A percentile compares a stretch with the other conserved stretches of the same genome.
These are phyloP conservation scores for Kwoniella botswanensis DNA, from an alignment of 768 basidiomycete species.

Conservation along the genomic window DNA sequence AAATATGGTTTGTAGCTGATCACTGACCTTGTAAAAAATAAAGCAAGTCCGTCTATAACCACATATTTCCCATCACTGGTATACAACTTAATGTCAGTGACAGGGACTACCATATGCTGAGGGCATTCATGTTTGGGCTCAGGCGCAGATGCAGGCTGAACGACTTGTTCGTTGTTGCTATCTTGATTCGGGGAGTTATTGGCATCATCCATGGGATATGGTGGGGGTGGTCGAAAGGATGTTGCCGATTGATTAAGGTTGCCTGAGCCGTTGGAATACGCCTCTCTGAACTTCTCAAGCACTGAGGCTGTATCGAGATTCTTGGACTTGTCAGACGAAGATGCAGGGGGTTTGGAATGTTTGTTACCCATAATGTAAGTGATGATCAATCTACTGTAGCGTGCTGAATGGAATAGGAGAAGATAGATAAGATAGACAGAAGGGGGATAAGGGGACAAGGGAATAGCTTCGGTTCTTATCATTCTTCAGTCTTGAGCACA, in stretches of 20 bases:
- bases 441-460: too few species aligned
- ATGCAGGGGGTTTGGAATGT: not conserved
- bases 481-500: too few species aligned
- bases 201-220: not conserved
- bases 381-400: not conserved
- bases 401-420: too few species aligned
- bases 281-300: slow-evolving; percentile 2
- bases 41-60: not conserved
- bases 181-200: too few species aligned
- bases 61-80: not conserved
- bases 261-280: not conserved
- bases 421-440: too few species aligned
- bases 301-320: not conserved
- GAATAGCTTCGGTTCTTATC: too few species aligned
- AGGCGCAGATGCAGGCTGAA: not conserved
- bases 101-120: not conserved
- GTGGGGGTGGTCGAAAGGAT: not conserved
- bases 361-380: slow-evolving; percentile 1
- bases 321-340: not conserved
- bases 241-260: not conserved
- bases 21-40: not conserved
- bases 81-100: not conserved
- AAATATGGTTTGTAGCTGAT: too few species aligned
- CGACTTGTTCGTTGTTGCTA: not conserved
- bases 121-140: not conserved